Evolutionary conservation across 1,284 basidiomycete genomes (phyloP).

Genomic region (Kalmanozyma brasiliensis): DNA sequence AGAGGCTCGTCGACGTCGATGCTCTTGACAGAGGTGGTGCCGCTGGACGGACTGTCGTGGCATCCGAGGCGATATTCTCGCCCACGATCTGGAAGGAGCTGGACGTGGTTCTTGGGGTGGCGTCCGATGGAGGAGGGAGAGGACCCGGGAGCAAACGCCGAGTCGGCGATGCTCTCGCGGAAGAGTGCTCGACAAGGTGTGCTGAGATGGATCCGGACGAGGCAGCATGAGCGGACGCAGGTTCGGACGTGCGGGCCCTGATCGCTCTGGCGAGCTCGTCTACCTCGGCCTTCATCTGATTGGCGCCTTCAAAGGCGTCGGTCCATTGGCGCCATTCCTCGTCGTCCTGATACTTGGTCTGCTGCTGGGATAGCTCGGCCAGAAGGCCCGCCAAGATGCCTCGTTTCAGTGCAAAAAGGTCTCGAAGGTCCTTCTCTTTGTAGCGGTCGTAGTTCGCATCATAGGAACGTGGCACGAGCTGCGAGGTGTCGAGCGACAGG

Average conservation of each 20-base stretch:
- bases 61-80: constrained; percentile 13
- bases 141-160: neutral
- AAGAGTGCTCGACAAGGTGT: neutral
- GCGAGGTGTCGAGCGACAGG: neutral
- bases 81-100: constrained; percentile 38
- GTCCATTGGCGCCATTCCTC: constrained; percentile 6
- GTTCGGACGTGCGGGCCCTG: neutral
- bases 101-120: constrained; percentile 8
- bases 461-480: neutral
- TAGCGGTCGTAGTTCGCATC: constrained; percentile 4
- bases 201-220: neutral
- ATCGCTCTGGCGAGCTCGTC: neutral
- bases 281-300: neutral
- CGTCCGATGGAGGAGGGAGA: neutral
- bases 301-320: neutral
- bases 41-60: neutral
- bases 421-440: constrained; percentile 9
- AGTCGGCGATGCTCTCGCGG: neutral
- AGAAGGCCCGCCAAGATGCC: neutral
- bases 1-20: neutral
- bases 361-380: neutral
- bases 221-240: neutral
- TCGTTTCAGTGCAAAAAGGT: neutral
- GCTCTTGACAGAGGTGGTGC: neutral
- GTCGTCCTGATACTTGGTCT: neutral